Conservation (phyloP, 2,329 filamentous ascomycete genomes). For the Ophiognomonia clavigignenti-juglandacearum region DNA sequence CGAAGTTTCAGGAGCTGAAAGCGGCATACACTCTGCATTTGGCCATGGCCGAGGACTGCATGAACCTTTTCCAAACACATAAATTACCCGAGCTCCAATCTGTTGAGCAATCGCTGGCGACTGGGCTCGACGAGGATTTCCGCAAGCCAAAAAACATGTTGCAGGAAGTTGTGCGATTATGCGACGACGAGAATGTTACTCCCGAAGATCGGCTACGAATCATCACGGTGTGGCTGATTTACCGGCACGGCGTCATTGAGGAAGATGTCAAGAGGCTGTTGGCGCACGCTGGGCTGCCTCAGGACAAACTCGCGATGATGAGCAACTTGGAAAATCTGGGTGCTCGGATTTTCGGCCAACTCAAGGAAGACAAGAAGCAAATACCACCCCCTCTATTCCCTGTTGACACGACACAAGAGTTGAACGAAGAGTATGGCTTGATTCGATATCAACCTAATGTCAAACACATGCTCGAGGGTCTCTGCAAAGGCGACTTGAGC, state of each 20-base stretch:
- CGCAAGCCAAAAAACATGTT: constrained; percentile 86
- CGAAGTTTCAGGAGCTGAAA: constrained; percentile 93
- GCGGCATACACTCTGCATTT: constrained; percentile 91
- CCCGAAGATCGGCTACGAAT: constrained; percentile 76
- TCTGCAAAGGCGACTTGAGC: constrained; percentile 64
- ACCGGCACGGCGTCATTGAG: constrained; percentile 75
- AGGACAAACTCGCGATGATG: constrained; percentile 45
- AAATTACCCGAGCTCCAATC: constrained; percentile 85
- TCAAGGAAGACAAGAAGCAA: constrained; percentile 75
- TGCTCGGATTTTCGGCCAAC: constrained; percentile 58
- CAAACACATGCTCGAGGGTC: constrained; percentile 75
- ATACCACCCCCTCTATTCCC: constrained; percentile 67
- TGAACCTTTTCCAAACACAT: constrained; percentile 82
- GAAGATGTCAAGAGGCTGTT: constrained; percentile 83
- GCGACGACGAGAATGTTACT: constrained; percentile 76
- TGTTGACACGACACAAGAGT: constrained; percentile 52
- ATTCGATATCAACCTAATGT: constrained; percentile 80
- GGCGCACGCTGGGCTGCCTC: constrained; percentile 72
- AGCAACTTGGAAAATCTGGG: constrained; percentile 79
- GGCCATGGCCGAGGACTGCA: constrained; percentile 95
- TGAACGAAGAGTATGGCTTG: constrained; percentile 75
- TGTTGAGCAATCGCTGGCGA: constrained; percentile 85
- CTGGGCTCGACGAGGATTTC: constrained; percentile 87
- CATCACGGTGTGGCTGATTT: constrained; percentile 80
- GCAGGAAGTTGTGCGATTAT: constrained; percentile 77